These are phyloP conservation scores for Diospyros lotus DNA, from an alignment of 148 eudicot genomes.

Conservation along the genomic window DNA sequence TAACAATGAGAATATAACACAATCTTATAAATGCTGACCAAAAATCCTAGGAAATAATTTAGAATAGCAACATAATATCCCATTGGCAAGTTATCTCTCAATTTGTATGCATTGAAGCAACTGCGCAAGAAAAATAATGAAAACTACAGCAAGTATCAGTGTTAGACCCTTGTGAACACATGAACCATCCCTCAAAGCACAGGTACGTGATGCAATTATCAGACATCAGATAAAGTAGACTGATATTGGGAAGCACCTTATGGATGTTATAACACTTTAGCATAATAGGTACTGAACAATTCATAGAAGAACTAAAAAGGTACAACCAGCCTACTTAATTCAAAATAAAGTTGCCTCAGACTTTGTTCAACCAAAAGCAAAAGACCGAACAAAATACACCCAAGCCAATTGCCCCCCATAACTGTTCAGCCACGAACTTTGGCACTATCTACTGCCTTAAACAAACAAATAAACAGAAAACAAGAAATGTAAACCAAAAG, in stretches of 20 bases:
- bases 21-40: no score
- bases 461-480: neutral
- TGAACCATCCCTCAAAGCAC: no score
- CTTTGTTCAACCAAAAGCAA: conserved; percentile 10
- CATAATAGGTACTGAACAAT: neutral
- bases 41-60: no score
- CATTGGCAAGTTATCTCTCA: no score
- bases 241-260: neutral
- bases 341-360: neutral
- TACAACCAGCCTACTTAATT: neutral
- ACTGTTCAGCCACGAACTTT: neutral
- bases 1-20: neutral
- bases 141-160: no score
- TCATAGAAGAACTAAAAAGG: neutral
- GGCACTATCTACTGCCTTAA: neutral
- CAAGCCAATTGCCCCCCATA: neutral
- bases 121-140: no score
- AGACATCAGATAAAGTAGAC: neutral
- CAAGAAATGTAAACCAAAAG: no score
- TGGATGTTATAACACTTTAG: neutral
- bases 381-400: conserved; percentile 7
- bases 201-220: neutral
- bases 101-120: no score
- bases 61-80: no score
- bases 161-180: no score